These are phyloP conservation scores for Neofusicoccum kwambonambiense DNA, from an alignment of 2,329 filamentous ascomycete genomes.

Conservation along the genomic window DNA sequence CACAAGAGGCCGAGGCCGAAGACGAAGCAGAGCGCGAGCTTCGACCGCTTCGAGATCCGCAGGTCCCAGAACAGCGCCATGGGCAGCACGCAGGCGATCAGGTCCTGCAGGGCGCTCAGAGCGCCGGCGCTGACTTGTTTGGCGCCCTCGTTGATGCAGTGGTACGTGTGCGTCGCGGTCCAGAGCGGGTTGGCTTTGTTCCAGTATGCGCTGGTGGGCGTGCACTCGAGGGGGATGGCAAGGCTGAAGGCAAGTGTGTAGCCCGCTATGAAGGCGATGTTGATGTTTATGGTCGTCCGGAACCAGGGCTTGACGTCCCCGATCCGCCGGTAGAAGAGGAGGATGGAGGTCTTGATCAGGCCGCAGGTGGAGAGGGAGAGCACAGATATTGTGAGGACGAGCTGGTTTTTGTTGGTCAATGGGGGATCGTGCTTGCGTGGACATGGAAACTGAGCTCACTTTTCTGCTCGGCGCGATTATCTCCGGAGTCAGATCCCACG, in stretches of 20 bases:
- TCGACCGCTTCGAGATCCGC: constrained; percentile 43
- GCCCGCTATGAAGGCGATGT: constrained; percentile 40
- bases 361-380: constrained; percentile 30
- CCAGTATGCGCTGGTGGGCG: constrained; percentile 43
- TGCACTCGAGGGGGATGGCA: constrained; percentile 38
- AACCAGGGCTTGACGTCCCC: constrained; percentile 35
- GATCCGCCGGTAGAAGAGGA: constrained; percentile 45
- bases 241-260: constrained; percentile 41
- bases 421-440: too few species aligned
- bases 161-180: constrained; percentile 28
- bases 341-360: constrained; percentile 35
- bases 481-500: background rate
- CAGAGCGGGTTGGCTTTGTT: constrained; percentile 36
- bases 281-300: constrained; percentile 36
- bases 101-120: constrained; percentile 40
- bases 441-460: background rate
- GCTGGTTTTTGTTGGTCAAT: background rate
- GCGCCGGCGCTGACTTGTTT: constrained; percentile 39
- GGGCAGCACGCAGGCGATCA: constrained; percentile 43
- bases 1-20: constrained; percentile 45
- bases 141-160: constrained; percentile 41
- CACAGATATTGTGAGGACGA: constrained; percentile 26
- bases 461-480: background rate
- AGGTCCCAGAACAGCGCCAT: constrained; percentile 47
- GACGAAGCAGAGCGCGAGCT: constrained; percentile 45